These are phyloP conservation scores for Tolypocladium ovalisporum DNA, from an alignment of 2,329 filamentous ascomycete species.

Conservation along the genomic window DNA sequence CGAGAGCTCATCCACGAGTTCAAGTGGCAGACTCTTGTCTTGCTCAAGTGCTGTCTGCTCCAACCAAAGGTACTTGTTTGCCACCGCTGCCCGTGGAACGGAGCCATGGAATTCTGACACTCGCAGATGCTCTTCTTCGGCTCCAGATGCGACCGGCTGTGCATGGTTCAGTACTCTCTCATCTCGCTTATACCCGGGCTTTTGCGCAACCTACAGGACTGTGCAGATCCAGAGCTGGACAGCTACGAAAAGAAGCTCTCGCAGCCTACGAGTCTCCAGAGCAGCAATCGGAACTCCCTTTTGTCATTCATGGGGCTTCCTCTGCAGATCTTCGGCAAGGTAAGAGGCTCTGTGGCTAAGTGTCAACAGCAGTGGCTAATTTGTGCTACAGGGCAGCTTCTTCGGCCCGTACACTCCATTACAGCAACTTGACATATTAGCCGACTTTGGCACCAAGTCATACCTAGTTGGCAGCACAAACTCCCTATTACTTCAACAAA, in stretches of 20 bases:
- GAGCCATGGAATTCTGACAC: neutral
- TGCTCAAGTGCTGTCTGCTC: slow-evolving; percentile 86
- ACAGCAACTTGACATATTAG: slow-evolving; percentile 88
- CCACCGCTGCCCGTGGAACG: neutral
- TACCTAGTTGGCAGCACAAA: slow-evolving; percentile 98
- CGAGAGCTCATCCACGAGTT: slow-evolving; percentile 91
- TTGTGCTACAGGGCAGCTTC: slow-evolving; percentile 58
- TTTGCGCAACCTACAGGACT: slow-evolving; percentile 85
- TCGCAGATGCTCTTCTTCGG: slow-evolving; percentile 93
- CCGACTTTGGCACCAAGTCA: slow-evolving; percentile 89
- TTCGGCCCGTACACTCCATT: slow-evolving; percentile 95
- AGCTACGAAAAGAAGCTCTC: slow-evolving; percentile 64
- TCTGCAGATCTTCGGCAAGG: slow-evolving; percentile 89
- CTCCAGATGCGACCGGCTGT: slow-evolving; percentile 87
- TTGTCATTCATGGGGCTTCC: slow-evolving; percentile 91
- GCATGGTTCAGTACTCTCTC: slow-evolving; percentile 97
- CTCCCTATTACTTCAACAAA: slow-evolving; percentile 84
- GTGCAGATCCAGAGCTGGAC: slow-evolving; percentile 86
- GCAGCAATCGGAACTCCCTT: slow-evolving; percentile 82
- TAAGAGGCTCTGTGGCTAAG: slow-evolving; percentile 17
- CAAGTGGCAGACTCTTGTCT: slow-evolving; percentile 83
- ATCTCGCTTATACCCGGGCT: slow-evolving; percentile 91
- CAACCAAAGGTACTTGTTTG: slow-evolving; percentile 68
- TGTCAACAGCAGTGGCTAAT: slow-evolving; percentile 5
- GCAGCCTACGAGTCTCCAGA: slow-evolving; percentile 75